Conservation (phyloP, 2,329 filamentous ascomycete genomes). For the Leptosphaerulina australis region DNA sequence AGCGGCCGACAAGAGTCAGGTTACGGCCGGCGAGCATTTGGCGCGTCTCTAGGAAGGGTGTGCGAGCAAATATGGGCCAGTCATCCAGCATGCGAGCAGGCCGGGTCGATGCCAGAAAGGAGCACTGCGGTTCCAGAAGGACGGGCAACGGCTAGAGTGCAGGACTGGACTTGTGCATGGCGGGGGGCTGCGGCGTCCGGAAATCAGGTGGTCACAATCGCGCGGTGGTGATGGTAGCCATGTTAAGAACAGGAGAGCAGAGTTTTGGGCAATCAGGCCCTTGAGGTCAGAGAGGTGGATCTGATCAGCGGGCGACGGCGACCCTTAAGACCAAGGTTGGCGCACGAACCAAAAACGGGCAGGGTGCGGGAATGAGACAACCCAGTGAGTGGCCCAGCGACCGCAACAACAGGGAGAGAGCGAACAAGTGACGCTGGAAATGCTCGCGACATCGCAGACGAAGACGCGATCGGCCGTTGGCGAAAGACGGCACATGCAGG, state of each 20-base stretch:
- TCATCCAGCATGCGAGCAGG: constrained; percentile 20
- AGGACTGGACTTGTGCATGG: constrained; percentile 19
- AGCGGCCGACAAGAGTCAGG: constrained; percentile 38
- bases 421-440: constrained; percentile 8
- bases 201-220: constrained; percentile 8
- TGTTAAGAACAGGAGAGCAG: constrained; percentile 19
- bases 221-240: constrained; percentile 19
- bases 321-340: constrained; percentile 14
- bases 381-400: constrained; percentile 8
- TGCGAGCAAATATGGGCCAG: constrained; percentile 22
- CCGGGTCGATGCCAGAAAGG: constrained; percentile 7
- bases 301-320: constrained; percentile 9
- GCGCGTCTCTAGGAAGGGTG: constrained; percentile 29
- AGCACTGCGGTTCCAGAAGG: constrained; percentile 7
- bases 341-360: constrained; percentile 14
- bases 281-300: constrained; percentile 13
- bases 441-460: constrained; percentile 13
- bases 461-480: constrained; percentile 19
- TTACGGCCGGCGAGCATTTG: constrained; percentile 38
- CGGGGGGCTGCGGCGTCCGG: constrained; percentile 30
- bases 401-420: constrained; percentile 2
- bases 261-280: constrained; percentile 19
- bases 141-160: constrained; percentile 15
- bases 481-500: constrained; percentile 6
- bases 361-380: constrained; percentile 9